A percentile compares a stretch with the other conserved stretches of the same genome.
Conservation (phyloP, 352 stramenopile genomes). For the Phytophthora idaei region DNA sequence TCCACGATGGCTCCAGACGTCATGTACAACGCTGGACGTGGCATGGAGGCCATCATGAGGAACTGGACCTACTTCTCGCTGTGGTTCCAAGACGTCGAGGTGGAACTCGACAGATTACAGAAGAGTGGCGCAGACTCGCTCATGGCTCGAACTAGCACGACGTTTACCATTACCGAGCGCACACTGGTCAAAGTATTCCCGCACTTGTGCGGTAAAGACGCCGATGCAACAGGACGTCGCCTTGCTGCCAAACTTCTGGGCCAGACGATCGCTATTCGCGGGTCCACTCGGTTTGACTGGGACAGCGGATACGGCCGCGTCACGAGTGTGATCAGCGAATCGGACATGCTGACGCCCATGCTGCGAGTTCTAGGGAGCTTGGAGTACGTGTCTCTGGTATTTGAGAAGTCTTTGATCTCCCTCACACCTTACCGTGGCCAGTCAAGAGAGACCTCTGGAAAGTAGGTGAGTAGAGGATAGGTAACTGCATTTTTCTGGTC, state of each 20-base stretch:
- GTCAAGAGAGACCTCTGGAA: not conserved
- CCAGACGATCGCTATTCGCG: conserved; percentile 17
- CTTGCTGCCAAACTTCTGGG: conserved; percentile 15
- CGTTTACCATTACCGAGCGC: conserved; percentile 13
- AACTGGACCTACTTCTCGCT: conserved; percentile 18
- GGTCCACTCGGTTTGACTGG: conserved; percentile 18
- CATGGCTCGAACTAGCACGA: not conserved
- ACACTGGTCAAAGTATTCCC: conserved; percentile 15
- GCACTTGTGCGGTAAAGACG: not conserved
- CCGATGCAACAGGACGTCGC: not conserved
- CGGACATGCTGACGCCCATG: conserved; percentile 30
- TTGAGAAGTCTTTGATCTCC: conserved; percentile 22
- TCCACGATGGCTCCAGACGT: conserved; percentile 13
- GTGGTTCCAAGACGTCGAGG: conserved; percentile 17
- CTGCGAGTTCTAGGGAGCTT: conserved; percentile 14
- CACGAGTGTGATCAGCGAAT: conserved; percentile 15
- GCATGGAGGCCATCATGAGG: conserved; percentile 11
- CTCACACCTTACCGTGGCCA: conserved; percentile 5
- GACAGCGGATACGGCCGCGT: conserved; percentile 10
- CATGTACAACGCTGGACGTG: conserved; percentile 13
- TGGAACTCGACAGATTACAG: conserved; percentile 12
- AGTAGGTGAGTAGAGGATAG: not conserved
- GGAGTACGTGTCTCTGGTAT: conserved; percentile 18
- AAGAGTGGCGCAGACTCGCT: conserved; percentile 1
- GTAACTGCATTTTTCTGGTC: too few relatives aligned